Conservation (phyloP, 352 stramenopile species). For the Salisapilia sapeloensis region DNA sequence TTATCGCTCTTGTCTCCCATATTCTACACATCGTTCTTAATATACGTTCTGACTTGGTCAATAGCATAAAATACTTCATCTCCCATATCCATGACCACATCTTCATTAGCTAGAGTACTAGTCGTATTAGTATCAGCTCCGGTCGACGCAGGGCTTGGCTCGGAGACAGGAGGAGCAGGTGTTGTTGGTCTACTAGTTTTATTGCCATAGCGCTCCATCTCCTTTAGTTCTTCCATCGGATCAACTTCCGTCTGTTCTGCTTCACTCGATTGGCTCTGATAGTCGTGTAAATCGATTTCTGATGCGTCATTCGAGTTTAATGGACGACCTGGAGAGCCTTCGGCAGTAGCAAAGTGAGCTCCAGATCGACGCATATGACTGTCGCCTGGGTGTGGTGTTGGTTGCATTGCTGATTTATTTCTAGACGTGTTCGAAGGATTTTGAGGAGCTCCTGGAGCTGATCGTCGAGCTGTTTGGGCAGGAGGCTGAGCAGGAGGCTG, state of each 20-base stretch:
- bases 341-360: no score
- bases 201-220: conserved; percentile 20
- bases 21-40: background rate
- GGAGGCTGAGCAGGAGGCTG: no score
- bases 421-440: no score
- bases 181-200: background rate
- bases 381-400: no score
- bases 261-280: conserved; percentile 13
- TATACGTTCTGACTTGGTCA: background rate
- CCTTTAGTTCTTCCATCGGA: conserved; percentile 40
- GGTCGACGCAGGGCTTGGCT: background rate
- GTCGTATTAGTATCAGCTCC: background rate
- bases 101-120: no score
- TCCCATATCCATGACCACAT: background rate
- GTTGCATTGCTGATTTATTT: no score
- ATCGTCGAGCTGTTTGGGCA: no score
- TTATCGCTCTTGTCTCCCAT: background rate
- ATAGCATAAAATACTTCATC: background rate
- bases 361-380: no score
- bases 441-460: no score
- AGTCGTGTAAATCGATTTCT: no score
- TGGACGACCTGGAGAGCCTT: no score
- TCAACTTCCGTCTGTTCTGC: conserved; percentile 26
- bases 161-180: background rate
- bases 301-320: no score